Conservation (phyloP, 2,329 filamentous ascomycete species). For the Macroventuria anomochaeta region DNA sequence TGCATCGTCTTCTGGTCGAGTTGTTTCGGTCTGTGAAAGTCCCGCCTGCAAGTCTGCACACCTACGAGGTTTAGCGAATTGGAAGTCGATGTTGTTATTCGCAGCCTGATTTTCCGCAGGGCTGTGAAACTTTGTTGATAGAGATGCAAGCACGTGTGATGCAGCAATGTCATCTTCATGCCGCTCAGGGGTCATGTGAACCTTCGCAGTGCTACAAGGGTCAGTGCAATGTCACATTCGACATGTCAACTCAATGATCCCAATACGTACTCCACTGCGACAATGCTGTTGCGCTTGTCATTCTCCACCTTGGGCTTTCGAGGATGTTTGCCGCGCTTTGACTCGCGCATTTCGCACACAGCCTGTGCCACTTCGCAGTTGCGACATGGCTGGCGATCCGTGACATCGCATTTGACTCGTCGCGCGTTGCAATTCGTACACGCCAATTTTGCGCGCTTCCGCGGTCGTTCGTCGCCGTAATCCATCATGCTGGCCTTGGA, state of each 20-base stretch:
- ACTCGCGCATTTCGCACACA: slow-evolving; percentile 52
- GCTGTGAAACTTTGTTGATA: slow-evolving; percentile 37
- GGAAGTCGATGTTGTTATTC: slow-evolving; percentile 16
- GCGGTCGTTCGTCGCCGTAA: slow-evolving; percentile 27
- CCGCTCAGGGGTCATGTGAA: slow-evolving; percentile 23
- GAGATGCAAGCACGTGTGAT: slow-evolving; percentile 38
- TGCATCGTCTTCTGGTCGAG: slow-evolving; percentile 32
- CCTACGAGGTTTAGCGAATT: slow-evolving; percentile 22
- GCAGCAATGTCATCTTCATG: slow-evolving; percentile 40
- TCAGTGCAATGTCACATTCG: background rate
- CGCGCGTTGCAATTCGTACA: slow-evolving; percentile 55
- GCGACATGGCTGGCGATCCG: slow-evolving; percentile 52
- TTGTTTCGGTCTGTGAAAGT: slow-evolving; percentile 23
- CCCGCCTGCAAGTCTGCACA: slow-evolving; percentile 17
- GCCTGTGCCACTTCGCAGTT: slow-evolving; percentile 51
- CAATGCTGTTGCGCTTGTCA: slow-evolving; percentile 15
- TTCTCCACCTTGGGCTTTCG: slow-evolving; percentile 30
- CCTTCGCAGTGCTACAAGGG: slow-evolving; percentile 3
- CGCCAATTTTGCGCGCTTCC: slow-evolving; percentile 52
- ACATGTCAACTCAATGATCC: background rate
- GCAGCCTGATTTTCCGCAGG: slow-evolving; percentile 24
- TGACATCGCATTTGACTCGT: slow-evolving; percentile 56
- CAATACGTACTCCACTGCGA: slow-evolving; percentile 23
- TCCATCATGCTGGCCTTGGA: slow-evolving; percentile 12
- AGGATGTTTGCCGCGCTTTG: slow-evolving; percentile 53